phyloP scores from a whole-genome alignment of 2,329 filamentous ascomycete species.

The Pezicula neosporulosa region DNA sequence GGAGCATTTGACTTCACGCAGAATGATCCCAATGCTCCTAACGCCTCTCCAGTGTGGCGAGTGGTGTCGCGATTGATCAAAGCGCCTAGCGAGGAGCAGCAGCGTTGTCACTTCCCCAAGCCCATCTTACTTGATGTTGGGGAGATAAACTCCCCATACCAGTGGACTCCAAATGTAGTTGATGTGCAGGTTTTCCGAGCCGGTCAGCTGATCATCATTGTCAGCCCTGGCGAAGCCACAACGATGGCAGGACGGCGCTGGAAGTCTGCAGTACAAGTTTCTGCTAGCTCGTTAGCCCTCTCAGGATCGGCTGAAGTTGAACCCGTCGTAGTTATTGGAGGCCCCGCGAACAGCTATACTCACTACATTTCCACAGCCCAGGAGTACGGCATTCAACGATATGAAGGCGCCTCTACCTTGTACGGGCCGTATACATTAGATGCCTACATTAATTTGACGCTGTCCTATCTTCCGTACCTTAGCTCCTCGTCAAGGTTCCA shows the following conservation, averaged over 20 bases:
- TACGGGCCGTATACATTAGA: conserved; percentile 79
- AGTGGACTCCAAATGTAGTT: conserved; percentile 88
- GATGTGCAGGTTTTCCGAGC: conserved; percentile 84
- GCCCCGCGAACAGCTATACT: conserved; percentile 86
- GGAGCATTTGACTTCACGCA: conserved; percentile 94
- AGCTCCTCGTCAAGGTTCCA: conserved; percentile 41
- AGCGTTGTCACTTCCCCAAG: conserved; percentile 75
- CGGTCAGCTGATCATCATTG: conserved; percentile 79
- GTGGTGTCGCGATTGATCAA: conserved; percentile 72
- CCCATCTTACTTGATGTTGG: conserved; percentile 87
- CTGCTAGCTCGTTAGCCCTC: conserved; percentile 38
- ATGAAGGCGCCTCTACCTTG: conserved; percentile 92
- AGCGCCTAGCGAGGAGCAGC: conserved; percentile 65
- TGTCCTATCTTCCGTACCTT: conserved; percentile 68
- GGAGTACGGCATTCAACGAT: conserved; percentile 81
- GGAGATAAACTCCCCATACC: conserved; percentile 72
- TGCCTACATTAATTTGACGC: conserved; percentile 83
- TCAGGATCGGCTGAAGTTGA: conserved; percentile 37
- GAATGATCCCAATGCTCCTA: conserved; percentile 70
- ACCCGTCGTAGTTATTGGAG: conserved; percentile 79
- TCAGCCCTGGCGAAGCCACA: conserved; percentile 82
- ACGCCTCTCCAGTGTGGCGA: conserved; percentile 66
- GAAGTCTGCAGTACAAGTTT: conserved; percentile 66
- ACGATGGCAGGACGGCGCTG: conserved; percentile 91
- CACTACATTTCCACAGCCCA: conserved; percentile 74